Percentiles rank a stretch among this genome's conserved stretches.
phyloP scores from a whole-genome alignment of 2,329 filamentous ascomycete species.

The Trichoderma gracile region DNA sequence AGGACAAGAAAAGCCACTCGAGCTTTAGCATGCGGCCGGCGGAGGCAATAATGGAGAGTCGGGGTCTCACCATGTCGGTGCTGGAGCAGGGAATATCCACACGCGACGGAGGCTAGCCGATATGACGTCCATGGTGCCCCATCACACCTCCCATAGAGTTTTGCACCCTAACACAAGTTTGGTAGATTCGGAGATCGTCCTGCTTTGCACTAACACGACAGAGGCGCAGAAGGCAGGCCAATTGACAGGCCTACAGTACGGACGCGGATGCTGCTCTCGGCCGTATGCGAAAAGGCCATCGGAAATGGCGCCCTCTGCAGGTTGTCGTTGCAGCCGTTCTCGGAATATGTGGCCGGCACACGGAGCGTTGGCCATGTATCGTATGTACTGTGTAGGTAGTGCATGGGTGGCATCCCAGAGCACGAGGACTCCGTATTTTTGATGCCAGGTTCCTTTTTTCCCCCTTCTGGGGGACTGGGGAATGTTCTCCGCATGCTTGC shows the following conservation, averaged over 20 bases:
- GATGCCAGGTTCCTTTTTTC: background rate
- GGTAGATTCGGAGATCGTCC: constrained; percentile 10
- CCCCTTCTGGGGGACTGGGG: background rate
- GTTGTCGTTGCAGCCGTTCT: constrained; percentile 8
- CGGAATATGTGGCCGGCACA: background rate
- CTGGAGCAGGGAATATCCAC: constrained; percentile 19
- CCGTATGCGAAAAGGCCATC: background rate
- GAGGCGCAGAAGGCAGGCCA: background rate
- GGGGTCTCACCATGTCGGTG: constrained; percentile 11
- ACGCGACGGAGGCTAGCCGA: constrained; percentile 10
- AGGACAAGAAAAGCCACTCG: too few relatives aligned
- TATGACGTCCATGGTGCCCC: constrained; percentile 18
- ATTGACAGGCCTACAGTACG: background rate
- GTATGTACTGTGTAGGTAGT: background rate
- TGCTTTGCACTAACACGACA: constrained; percentile 17
- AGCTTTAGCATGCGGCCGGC: constrained; percentile 1
- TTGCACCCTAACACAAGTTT: background rate
- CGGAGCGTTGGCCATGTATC: background rate
- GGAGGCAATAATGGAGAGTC: constrained; percentile 20
- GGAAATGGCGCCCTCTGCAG: background rate
- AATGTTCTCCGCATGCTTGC: constrained; percentile 22
- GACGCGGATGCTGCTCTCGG: constrained; percentile 5
- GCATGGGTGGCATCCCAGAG: background rate
- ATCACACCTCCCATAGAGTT: constrained; percentile 8
- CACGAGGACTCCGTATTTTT: too few relatives aligned